Base-by-base conservation (phyloP, 768 basidiomycete species). In the Galerina marginata region DNA sequence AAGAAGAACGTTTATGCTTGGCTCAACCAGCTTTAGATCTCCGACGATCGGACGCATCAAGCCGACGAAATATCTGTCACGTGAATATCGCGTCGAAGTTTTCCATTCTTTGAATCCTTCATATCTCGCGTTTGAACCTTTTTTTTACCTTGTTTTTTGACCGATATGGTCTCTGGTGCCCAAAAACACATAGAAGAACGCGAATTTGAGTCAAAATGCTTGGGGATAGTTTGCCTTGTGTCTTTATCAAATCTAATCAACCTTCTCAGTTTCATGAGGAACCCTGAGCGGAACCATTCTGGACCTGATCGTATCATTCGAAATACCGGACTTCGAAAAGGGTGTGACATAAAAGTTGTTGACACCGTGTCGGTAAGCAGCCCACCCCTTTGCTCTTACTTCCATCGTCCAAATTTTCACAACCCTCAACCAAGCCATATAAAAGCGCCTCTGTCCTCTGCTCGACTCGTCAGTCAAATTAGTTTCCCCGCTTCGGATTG, bases 311-410 rank as follows among this genome's bases (percentile, higher is more conserved):
- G 50, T 61, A 61, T 54, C 55, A 60, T 64, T 68, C 59, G 57
- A 44, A 52, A 54, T 45, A 46, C 54, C 63, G 62, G 61, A 66
- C 56, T 63, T 60, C 52, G 62, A 66, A 63, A 63, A 39, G 33
- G 20, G 20, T 52, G 58, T 59, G 58, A 59, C 58, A 59, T 58
- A 59, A 59, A 59, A 52, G 37, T 64, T 49, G 43, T 52, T 56
- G 50, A 56, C 54, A 63, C 48, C 58, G 58, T 64, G 62, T 54
- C 55, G 43, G 58, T 12, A 36, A 46, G 15, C 59, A 39, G 59
- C 40, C 20, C 14, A 12, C 59, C 23, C 51, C 36, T 46, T 60
- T 47, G 59, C 53, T 60, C 52, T 60, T 47, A 45, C 45, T 55
- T 20, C 33, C 54, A 43, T 37, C 54, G n/a, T 54, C 44, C 33